phyloP scores from a whole-genome alignment of 192 early-diverging fungal genomes.

The Linnemannia hyalina region DNA sequence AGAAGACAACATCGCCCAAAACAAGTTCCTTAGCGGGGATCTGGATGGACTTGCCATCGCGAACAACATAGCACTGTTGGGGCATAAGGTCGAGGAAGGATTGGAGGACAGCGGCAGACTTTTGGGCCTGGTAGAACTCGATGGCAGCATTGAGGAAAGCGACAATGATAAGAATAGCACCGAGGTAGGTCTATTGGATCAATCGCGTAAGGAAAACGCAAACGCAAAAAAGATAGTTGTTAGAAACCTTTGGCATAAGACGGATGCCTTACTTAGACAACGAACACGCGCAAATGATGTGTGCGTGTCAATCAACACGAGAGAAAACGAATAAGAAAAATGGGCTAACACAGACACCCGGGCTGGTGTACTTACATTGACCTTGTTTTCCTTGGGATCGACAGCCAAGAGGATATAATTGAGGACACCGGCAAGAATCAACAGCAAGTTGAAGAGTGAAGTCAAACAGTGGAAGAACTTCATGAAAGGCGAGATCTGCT shows the following conservation, averaged over 20 bases:
- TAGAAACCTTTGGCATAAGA: background rate
- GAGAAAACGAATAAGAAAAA: background rate
- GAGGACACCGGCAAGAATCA: slow-evolving; percentile 85
- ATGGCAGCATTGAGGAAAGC: slow-evolving; percentile 92
- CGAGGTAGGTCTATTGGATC: slow-evolving; percentile 82
- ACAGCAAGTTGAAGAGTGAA: slow-evolving; percentile 90
- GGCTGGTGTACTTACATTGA: slow-evolving; percentile 71
- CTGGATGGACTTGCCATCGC: slow-evolving; percentile 79
- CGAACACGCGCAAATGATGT: background rate
- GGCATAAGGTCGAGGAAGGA: slow-evolving; percentile 95
- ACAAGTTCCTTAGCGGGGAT: slow-evolving; percentile 83
- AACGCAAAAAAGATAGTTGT: slow-evolving; percentile 9
- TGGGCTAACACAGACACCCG: background rate
- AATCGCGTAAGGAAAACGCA: too few species aligned
- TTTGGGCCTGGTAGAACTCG: slow-evolving; percentile 94
- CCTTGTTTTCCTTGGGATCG: slow-evolving; percentile 79
- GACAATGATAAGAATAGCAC: slow-evolving; percentile 89
- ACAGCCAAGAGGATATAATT: slow-evolving; percentile 86
- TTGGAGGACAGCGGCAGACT: slow-evolving; percentile 89
- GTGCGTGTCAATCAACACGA: too few species aligned
- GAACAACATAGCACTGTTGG: slow-evolving; percentile 81
- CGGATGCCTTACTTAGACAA: background rate
- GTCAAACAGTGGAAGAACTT: slow-evolving; percentile 82
- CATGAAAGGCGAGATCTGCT: slow-evolving; percentile 79
- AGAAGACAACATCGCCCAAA: slow-evolving; percentile 88